Evolutionary conservation across 1,139 yeast genomes (phyloP).

Genomic region (Magnusiomyces sp.): DNA sequence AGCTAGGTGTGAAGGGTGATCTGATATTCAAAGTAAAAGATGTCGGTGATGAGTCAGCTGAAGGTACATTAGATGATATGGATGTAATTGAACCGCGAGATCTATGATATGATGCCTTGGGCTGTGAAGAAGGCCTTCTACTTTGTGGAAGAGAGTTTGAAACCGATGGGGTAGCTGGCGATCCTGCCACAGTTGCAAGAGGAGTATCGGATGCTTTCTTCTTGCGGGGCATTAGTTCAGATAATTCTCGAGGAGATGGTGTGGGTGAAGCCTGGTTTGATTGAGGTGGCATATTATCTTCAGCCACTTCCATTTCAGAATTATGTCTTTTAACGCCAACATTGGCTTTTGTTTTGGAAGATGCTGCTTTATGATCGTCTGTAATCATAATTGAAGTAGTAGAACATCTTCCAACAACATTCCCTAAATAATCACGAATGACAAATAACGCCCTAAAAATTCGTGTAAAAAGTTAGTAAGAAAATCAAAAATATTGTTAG

Average conservation of each 20-base stretch:
- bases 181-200: neutral
- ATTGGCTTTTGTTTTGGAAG: constrained; percentile 7
- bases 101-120: neutral
- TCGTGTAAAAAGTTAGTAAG: constrained; percentile 1
- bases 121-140: neutral
- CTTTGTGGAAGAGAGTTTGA: neutral
- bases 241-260: neutral
- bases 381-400: constrained; percentile 77
- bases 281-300: constrained; percentile 3
- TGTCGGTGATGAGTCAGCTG: constrained; percentile 9
- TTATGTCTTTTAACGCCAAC: constrained; percentile 12
- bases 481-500: neutral
- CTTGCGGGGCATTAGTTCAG: constrained; percentile 7
- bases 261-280: neutral
- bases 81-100: neutral
- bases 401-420: constrained; percentile 59
- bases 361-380: constrained; percentile 67
- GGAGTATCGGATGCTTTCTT: constrained; percentile 1
- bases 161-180: neutral
- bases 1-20: constrained; percentile 1
- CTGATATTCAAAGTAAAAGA: neutral
- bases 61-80: neutral
- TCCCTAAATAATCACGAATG: constrained; percentile 48
- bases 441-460: constrained; percentile 48
- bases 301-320: constrained; percentile 11